Evolutionary conservation across 192 early-diverging fungal species (phyloP).

Genomic region (Linderina pennispora): DNA sequence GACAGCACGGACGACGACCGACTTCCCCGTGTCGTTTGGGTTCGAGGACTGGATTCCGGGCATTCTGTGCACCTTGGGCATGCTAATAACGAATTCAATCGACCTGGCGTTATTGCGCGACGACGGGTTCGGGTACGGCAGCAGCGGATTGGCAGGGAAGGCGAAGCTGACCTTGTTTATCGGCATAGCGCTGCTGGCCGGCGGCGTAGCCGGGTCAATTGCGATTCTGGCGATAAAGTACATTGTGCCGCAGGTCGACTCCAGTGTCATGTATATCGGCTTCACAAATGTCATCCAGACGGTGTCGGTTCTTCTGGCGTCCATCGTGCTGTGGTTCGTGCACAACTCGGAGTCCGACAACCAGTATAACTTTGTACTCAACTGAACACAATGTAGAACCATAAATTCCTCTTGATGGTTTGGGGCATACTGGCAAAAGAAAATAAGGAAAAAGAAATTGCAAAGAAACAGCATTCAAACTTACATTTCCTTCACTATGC

Average conservation of each 20-base stretch:
- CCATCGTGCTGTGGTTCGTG: constrained; percentile 44
- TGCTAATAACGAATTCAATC: constrained; percentile 50
- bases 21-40: constrained; percentile 28
- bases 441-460: no score
- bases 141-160: constrained; percentile 34
- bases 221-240: constrained; percentile 49
- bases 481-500: no score
- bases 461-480: no score
- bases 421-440: no score
- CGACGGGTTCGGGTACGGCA: constrained; percentile 43
- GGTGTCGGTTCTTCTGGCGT: constrained; percentile 20
- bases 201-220: constrained; percentile 47
- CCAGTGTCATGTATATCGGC: constrained; percentile 34
- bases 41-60: constrained; percentile 50
- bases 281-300: constrained; percentile 48
- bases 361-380: constrained; percentile 48
- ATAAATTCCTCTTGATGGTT: neutral
- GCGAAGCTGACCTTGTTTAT: constrained; percentile 50
- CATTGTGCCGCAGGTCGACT: constrained; percentile 40
- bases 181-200: constrained; percentile 48
- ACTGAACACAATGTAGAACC: constrained; percentile 2
- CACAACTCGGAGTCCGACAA: constrained; percentile 48
- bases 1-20: constrained; percentile 15
- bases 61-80: constrained; percentile 44
- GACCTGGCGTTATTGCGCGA: constrained; percentile 45